Evolutionary conservation across 2,329 filamentous ascomycete genomes (phyloP), one percentile per base, ranked within the genome.

Genomic region (Aureobasidium sp.): DNA sequence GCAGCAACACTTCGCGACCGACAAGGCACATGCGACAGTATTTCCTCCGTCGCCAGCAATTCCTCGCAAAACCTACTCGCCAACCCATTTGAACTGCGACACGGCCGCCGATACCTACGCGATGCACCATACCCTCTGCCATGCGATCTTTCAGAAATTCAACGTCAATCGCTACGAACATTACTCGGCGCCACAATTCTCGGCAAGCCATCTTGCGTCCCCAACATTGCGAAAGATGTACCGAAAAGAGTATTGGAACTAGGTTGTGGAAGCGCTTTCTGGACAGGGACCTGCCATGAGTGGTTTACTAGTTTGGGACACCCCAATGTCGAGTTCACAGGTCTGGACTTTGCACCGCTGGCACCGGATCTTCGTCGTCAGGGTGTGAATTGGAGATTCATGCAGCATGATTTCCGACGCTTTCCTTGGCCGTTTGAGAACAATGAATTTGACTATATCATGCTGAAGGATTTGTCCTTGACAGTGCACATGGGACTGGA

Each of bases 91-190:
- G 77, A 88, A 66, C 77, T 86, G 65, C 86, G 88, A 68, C 87
- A 94, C 77, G 90, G 90, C 58, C 88, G 91, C 62, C 88, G 88
- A 50, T 97, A 93, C 75, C 82, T 95, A 65, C 85, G 88, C 70
- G 90, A 96, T 69, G 78, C 89, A 34, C 77, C 84, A 8, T 97
- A 97, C 69, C 91, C 91, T n/a, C 79, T 97, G 2, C 93, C 93
- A 42, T 88, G 89, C 76, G 93, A 97, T 75, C 82, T 96, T 44
- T 79, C 87, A 44, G 92, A 97, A 75, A 82, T 96, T 53, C 91
- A 96, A 74, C 85, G 92, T 62, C 92, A 97, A 75, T 91, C 86
- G 51, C 79, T 97, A 61, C 85, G 90, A 63, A 95, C 92, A 0
- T 81, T 96, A 66, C 82, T 96, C 64, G 80, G 91, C 57, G 87